A percentile compares a stretch with the other conserved stretches of the same genome.
phyloP scores from a whole-genome alignment of 345 rosid genomes.

The Cardamine resedifolia region DNA sequence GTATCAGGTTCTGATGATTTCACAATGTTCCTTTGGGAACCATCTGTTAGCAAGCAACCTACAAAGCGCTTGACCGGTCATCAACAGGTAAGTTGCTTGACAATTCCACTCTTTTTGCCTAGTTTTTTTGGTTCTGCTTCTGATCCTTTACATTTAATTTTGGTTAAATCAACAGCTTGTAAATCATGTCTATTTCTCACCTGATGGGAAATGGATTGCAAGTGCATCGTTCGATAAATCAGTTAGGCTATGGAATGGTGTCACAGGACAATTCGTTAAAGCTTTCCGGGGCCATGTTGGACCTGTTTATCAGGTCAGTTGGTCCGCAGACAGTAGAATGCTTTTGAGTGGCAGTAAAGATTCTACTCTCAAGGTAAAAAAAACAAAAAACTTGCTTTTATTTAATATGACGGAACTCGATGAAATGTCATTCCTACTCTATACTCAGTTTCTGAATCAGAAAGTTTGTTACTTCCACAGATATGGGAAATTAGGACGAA shows the following conservation, averaged over 20 bases:
- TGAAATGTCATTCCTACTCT: constrained; percentile 1
- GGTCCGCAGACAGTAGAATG: constrained; percentile 98
- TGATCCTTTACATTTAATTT: not conserved
- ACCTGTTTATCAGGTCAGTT: constrained; percentile 93
- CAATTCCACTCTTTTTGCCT: not conserved
- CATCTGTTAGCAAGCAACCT: constrained; percentile 72
- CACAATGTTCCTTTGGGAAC: constrained; percentile 98
- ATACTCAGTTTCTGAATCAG: constrained; percentile 6
- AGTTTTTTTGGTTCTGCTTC: not conserved
- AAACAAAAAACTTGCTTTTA: not conserved
- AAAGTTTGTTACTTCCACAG: constrained; percentile 39
- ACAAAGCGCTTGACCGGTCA: constrained; percentile 88
- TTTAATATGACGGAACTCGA: not conserved
- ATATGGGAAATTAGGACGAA: constrained; percentile 84
- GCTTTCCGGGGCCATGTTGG: constrained; percentile 92
- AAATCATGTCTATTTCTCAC: constrained; percentile 93
- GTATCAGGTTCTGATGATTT: constrained; percentile 97
- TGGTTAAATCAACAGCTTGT: constrained; percentile 62
- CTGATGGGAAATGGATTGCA: constrained; percentile 95
- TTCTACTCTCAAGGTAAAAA: constrained; percentile 89
- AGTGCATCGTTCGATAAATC: constrained; percentile 97
- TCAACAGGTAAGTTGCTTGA: constrained; percentile 58
- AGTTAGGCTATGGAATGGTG: constrained; percentile 90
- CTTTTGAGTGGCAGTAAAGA: constrained; percentile 97
- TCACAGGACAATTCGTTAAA: constrained; percentile 81